Evolutionary conservation across 495 filamentous ascomycete genomes (phyloP).

Genomic region (Xylaria intraflava): DNA sequence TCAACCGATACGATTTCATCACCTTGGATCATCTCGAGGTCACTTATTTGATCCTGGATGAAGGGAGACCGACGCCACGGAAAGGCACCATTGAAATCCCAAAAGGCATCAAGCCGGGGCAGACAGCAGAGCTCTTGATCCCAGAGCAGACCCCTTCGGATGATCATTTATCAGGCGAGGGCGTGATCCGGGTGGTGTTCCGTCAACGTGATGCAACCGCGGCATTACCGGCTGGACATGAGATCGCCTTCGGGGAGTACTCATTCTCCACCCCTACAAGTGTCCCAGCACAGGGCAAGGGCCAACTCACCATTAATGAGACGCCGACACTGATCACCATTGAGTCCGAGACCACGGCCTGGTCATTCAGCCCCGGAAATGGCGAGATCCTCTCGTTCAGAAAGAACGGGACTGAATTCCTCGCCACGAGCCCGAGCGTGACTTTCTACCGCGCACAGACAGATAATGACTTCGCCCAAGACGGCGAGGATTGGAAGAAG

Average conservation of each 20-base stretch:
- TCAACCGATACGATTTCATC: conserved; percentile 50
- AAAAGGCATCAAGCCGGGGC: conserved; percentile 14
- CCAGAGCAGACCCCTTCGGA: neutral
- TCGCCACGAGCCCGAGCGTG: conserved; percentile 18
- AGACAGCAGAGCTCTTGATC: conserved; percentile 12
- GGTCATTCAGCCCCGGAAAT: conserved; percentile 14
- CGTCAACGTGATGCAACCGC: conserved; percentile 25
- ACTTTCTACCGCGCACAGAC: conserved; percentile 45
- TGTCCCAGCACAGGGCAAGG: neutral
- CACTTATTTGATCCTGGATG: conserved; percentile 19
- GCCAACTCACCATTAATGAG: conserved; percentile 15
- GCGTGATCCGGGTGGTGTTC: conserved; percentile 15
- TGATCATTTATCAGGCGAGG: conserved; percentile 9
- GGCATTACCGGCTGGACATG: conserved; percentile 38
- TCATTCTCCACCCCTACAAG: conserved; percentile 8
- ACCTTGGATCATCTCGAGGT: conserved; percentile 40
- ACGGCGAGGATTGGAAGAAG: conserved; percentile 35
- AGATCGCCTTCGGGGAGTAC: conserved; percentile 45
- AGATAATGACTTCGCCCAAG: conserved; percentile 50
- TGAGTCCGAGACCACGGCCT: conserved; percentile 6
- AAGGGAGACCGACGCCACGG: conserved; percentile 14
- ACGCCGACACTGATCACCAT: conserved; percentile 20
- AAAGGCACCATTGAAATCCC: conserved; percentile 15
- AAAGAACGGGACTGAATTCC: conserved; percentile 20
- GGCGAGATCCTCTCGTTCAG: conserved; percentile 16